Conservation (phyloP, 2,329 filamentous ascomycete genomes). For the Pseudomassariella vexata region DNA sequence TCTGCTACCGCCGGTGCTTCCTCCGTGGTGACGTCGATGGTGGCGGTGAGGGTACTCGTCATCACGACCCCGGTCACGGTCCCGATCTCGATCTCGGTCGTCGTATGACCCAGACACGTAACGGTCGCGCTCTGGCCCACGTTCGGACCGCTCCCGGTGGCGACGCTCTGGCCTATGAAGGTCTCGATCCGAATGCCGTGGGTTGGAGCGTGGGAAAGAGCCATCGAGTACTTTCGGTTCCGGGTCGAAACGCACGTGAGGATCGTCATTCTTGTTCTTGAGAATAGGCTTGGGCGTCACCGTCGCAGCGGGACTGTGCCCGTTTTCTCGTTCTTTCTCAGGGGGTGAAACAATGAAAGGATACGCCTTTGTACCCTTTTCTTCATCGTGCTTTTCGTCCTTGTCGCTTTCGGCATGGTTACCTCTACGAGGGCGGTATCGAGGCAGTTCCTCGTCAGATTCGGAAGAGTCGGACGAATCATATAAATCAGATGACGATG, state of each 20-base stretch:
- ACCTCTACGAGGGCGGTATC: constrained; percentile 1
- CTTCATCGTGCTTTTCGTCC: constrained; percentile 12
- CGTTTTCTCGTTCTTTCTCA: constrained; percentile 12
- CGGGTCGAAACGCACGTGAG: constrained; percentile 46
- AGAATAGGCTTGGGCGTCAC: constrained; percentile 51
- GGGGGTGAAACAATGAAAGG: constrained; percentile 35
- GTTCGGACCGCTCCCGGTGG: constrained; percentile 13
- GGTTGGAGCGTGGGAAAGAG: constrained; percentile 34
- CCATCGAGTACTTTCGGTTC: constrained; percentile 27
- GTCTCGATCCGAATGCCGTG: constrained; percentile 21
- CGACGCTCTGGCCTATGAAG: constrained; percentile 7
- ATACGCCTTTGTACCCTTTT: constrained; percentile 26
- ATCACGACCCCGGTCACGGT: constrained; percentile 28
- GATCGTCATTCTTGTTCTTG: constrained; percentile 53
- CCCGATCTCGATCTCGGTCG: constrained; percentile 11
- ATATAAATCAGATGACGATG: constrained; percentile 18
- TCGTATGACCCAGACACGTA: constrained; percentile 9
- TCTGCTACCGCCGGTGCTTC: constrained; percentile 32
- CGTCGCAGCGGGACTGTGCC: constrained; percentile 26
- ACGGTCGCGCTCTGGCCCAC: constrained; percentile 27
- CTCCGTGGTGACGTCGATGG: constrained; percentile 39
- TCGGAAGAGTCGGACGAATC: constrained; percentile 21
- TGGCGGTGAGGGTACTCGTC: constrained; percentile 38
- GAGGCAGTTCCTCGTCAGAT: constrained; percentile 4
- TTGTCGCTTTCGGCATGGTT: constrained; percentile 9